These are phyloP conservation scores for Bacidia gigantensis DNA, from an alignment of 495 filamentous ascomycete species.

Conservation along the genomic window DNA sequence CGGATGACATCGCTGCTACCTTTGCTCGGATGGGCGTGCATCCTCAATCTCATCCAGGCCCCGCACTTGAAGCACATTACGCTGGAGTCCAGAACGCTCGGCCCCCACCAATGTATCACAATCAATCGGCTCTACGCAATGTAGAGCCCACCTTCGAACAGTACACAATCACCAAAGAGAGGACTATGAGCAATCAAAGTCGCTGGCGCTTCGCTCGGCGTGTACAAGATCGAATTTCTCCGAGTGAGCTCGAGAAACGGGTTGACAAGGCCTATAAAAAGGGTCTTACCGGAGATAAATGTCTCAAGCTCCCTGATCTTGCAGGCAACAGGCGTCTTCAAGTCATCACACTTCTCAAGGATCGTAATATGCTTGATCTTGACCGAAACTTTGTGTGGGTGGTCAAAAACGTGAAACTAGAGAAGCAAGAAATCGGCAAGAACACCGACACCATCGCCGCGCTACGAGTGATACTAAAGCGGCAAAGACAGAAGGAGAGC, in stretches of 20 bases:
- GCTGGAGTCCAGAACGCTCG: neutral
- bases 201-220: conserved; percentile 8
- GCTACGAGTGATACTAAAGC: conserved; percentile 14
- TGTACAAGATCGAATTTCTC: conserved; percentile 4
- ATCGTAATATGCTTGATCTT: neutral
- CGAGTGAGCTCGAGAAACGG: conserved; percentile 8
- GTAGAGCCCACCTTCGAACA: neutral
- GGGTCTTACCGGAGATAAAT: neutral
- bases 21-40: neutral
- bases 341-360: conserved; percentile 10
- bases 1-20: neutral
- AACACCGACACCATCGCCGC: neutral
- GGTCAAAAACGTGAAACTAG: conserved; percentile 6
- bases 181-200: neutral
- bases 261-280: conserved; percentile 10
- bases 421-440: neutral
- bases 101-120: neutral
- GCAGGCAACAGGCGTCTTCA: conserved; percentile 12
- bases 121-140: neutral
- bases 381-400: conserved; percentile 12
- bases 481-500: conserved; percentile 1
- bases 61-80: neutral
- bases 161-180: neutral
- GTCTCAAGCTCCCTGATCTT: conserved; percentile 8
- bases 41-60: neutral